Evolutionary conservation across 768 basidiomycete species (phyloP).

Genomic region (Astraeus odoratus): DNA sequence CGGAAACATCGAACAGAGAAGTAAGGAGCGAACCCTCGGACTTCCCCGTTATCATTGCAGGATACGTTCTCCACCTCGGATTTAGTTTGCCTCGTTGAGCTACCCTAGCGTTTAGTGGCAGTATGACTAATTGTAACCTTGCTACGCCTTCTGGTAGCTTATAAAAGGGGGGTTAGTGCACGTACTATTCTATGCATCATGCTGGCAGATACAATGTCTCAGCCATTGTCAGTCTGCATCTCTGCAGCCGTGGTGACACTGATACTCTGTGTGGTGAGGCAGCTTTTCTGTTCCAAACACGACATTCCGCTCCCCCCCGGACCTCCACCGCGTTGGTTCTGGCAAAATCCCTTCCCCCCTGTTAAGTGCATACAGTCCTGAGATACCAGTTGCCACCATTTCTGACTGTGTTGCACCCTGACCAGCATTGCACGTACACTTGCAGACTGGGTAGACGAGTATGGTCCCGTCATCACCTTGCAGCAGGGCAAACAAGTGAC

Average conservation of each 20-base stretch:
- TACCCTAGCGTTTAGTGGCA: no score
- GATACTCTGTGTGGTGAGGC: neutral
- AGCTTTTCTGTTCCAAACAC: neutral
- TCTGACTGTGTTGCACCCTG: neutral
- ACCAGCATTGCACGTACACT: slow-evolving; percentile 25
- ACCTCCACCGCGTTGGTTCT: slow-evolving; percentile 19
- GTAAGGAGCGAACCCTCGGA: no score
- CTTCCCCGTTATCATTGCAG: no score
- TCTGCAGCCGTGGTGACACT: neutral
- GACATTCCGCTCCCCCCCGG: slow-evolving; percentile 18
- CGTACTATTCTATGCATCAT: neutral
- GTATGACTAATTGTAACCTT: no score
- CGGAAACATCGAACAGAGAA: no score
- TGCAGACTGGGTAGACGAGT: slow-evolving; percentile 47
- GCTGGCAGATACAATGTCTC: neutral
- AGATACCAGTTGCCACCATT: neutral
- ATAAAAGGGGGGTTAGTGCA: neutral
- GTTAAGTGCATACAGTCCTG: slow-evolving; percentile 10
- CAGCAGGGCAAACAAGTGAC: slow-evolving; percentile 34
- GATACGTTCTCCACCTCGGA: no score
- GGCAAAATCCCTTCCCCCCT: slow-evolving; percentile 15
- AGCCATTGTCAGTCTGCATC: neutral
- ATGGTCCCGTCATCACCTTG: slow-evolving; percentile 53
- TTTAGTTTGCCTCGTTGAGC: neutral
- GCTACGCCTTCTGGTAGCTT: no score